Percentiles rank a stretch among this genome's conserved stretches.
These are phyloP conservation scores for Naganishia antarctica DNA, from an alignment of 768 basidiomycete genomes.

Conservation along the genomic window DNA sequence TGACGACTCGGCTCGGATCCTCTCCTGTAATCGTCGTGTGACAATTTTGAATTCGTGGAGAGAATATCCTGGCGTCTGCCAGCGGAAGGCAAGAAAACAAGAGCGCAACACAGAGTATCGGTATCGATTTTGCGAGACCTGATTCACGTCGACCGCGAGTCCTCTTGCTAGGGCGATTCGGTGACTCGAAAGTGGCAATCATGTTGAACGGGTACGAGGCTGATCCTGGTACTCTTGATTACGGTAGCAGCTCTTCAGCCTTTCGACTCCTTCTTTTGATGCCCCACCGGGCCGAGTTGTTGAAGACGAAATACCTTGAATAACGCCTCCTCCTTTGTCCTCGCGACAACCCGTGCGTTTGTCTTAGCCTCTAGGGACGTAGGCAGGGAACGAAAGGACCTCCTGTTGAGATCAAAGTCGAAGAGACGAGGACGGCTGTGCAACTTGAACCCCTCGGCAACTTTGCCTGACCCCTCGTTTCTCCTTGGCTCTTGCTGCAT, in stretches of 20 bases:
- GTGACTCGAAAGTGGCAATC: background rate
- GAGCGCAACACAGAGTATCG: background rate
- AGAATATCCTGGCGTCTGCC: constrained; percentile 34
- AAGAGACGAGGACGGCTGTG: too few species aligned
- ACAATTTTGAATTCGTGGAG: constrained; percentile 37
- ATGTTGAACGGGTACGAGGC: background rate
- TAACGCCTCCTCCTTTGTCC: background rate
- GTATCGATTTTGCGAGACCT: background rate
- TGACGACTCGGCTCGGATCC: constrained; percentile 49
- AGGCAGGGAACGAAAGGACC: too few species aligned
- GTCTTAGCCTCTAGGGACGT: background rate
- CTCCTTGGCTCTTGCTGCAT: too few species aligned
- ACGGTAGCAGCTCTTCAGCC: too few species aligned
- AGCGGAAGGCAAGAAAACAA: constrained; percentile 41
- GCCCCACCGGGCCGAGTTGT: background rate
- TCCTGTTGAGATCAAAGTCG: too few species aligned
- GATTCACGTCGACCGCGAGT: background rate
- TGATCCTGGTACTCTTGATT: too few species aligned
- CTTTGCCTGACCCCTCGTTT: too few species aligned
- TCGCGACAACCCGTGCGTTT: background rate
- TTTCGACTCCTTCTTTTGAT: background rate
- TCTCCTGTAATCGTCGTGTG: constrained; percentile 29
- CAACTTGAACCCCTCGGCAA: too few species aligned
- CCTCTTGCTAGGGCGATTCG: background rate
- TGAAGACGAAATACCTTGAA: background rate